phyloP scores from a whole-genome alignment of 2,329 filamentous ascomycete genomes.

The Colletotrichum falcatum region DNA sequence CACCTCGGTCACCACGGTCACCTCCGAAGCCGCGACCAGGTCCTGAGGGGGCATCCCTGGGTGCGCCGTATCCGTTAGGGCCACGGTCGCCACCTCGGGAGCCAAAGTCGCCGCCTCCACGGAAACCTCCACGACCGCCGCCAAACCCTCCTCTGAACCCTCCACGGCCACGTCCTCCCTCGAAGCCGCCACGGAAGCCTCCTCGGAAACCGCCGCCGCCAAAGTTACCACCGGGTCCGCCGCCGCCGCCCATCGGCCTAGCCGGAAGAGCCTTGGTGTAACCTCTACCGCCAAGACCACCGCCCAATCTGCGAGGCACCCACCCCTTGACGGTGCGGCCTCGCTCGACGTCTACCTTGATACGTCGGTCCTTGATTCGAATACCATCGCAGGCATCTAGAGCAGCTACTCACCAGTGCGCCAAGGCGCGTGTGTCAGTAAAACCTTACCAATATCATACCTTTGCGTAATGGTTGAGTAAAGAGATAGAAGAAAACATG shows the following conservation, averaged over 20 bases:
- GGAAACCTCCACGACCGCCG: conserved; percentile 67
- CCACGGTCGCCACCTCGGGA: conserved; percentile 55
- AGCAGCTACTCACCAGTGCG: conserved; percentile 80
- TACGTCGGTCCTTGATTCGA: conserved; percentile 89
- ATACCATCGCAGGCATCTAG: conserved; percentile 88
- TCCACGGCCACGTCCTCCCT: conserved; percentile 50
- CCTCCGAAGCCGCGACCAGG: conserved; percentile 58
- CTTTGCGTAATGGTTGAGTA: conserved; percentile 44
- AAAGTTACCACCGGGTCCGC: conserved; percentile 70
- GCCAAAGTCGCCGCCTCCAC: conserved; percentile 59
- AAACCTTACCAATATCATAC: conserved; percentile 66
- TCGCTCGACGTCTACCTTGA: conserved; percentile 96
- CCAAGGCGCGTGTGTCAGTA: conserved; percentile 76
- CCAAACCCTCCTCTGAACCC: conserved; percentile 63
- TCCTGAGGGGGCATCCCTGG: conserved; percentile 71
- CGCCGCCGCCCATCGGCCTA: conserved; percentile 73
- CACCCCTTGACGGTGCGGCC: conserved; percentile 94
- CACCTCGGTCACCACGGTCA: conserved; percentile 59
- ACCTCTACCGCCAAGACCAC: conserved; percentile 89
- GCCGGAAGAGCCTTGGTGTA: conserved; percentile 87
- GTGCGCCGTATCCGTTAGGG: conserved; percentile 64
- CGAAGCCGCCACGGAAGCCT: conserved; percentile 56
- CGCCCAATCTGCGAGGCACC: conserved; percentile 91
- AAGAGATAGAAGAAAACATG: conserved; percentile 46
- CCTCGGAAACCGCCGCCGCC: conserved; percentile 66